Conservation (phyloP, 108 stramenopile species). For the Nannochloropsis oceanica region DNA sequence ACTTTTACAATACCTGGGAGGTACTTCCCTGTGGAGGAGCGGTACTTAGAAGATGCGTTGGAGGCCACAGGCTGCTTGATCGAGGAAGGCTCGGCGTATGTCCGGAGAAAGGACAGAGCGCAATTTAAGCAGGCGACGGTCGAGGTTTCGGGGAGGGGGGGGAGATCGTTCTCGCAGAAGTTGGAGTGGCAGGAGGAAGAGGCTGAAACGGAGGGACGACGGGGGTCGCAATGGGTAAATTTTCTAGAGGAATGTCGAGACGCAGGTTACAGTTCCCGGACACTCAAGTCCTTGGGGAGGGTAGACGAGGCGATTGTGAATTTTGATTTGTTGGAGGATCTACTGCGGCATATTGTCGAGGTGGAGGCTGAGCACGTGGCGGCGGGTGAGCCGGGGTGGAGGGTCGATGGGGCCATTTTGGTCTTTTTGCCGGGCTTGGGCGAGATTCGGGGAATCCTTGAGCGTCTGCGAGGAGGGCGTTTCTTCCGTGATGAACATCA, state of each 20-base stretch:
- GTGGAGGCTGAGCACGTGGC: neutral
- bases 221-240: neutral
- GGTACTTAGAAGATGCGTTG: conserved; percentile 65
- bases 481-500: conserved; percentile 8
- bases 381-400: neutral
- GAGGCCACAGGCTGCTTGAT: conserved; percentile 38
- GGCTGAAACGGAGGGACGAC: neutral
- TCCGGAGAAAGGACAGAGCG: neutral
- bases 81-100: neutral
- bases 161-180: neutral
- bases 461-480: conserved; percentile 43
- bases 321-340: neutral
- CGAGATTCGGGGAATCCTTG: conserved; percentile 73
- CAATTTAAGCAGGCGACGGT: neutral
- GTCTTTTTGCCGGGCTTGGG: conserved; percentile 86
- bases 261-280: neutral
- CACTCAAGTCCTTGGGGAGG: neutral
- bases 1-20: conserved; percentile 79
- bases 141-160: neutral
- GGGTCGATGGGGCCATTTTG: conserved; percentile 50
- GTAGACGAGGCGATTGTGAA: neutral
- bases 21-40: conserved; percentile 74
- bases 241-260: neutral
- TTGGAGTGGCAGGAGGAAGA: neutral
- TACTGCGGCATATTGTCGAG: neutral